Base-by-base conservation (phyloP, 805 yeast species). In the Sugiyamaella floridensis region DNA sequence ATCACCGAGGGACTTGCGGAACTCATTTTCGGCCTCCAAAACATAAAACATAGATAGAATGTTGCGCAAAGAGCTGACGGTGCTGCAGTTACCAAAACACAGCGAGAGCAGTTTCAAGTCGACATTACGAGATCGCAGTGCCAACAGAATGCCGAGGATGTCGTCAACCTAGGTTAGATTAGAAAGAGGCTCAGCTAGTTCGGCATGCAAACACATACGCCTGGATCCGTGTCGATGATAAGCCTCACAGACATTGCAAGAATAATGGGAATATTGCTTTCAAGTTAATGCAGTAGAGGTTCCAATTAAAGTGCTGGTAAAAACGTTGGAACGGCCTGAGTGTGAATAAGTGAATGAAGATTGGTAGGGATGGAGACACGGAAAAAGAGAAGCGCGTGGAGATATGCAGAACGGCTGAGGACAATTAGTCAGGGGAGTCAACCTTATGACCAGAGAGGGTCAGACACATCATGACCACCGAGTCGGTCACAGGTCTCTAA, bases 201-300 rank as follows among this genome's bases (percentile, higher is more conserved):
- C n/a, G 16, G 12, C 28, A 11, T n/a, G 15, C 18, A 19, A n/a
- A 47, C 2, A 52, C 60, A 14, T 57, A 63, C 71, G 1, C 76
- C 76, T 20, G 76, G 76, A 55, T 71, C 76, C 2, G 74, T 69
- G 49, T 71, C 76, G 32, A 71, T 59, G 32, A 71, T 69, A 16
- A 71, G 52, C 47, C 62, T 63, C 19, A 15, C 40, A 34, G 32
- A 6, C 46, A 43, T 43, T 9, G 15, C 19, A 9, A 40, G 34
- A 8, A 29, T 32, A 32, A 6, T 32, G 37, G 37, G n/a, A 32
- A 32, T 11, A 10, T 32, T 11, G n/a, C 37, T 11, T 10, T 32
- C 37, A 6, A 22, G 37, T 32, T 14, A 8, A 32, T 32, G n/a
- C n/a, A n/a, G n/a, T n/a, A n/a, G n/a, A n/a, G n/a, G n/a, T n/a